Percentiles rank a stretch among this genome's conserved stretches.
Evolutionary conservation across 306 rosid genomes (phyloP).

Genomic region (Gleditsia sinensis): DNA sequence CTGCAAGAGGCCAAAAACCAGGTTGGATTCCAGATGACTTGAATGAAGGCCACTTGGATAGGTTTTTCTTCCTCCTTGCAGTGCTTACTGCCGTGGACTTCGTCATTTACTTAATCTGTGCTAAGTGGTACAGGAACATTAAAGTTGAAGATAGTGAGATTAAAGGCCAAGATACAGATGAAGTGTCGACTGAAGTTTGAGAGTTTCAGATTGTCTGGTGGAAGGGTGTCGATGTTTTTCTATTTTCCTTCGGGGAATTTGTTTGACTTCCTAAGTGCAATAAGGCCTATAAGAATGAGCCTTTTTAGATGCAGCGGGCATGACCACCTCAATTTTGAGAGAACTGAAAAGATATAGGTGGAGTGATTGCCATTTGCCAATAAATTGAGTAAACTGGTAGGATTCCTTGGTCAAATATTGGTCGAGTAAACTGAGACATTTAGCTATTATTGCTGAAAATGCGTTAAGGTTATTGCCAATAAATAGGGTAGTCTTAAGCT

Average conservation of each 20-base stretch:
- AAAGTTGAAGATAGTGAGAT: conserved; percentile 30
- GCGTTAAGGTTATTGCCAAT: too few species aligned
- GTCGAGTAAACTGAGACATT: too few species aligned
- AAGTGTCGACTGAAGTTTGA: conserved; percentile 19
- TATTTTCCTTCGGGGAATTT: background rate
- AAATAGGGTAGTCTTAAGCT: too few species aligned
- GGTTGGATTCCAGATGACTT: conserved; percentile 66
- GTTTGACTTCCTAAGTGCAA: conserved; percentile 6
- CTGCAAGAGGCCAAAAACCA: conserved; percentile 40
- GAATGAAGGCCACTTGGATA: conserved; percentile 61
- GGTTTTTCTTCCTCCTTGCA: conserved; percentile 63
- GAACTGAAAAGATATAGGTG: conserved; percentile 1
- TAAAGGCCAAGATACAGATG: background rate
- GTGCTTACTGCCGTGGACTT: conserved; percentile 54
- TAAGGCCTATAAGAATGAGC: background rate
- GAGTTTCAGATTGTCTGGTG: background rate
- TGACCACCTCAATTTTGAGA: conserved; percentile 25
- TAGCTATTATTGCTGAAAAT: too few species aligned
- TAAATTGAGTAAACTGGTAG: too few species aligned
- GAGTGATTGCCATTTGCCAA: conserved; percentile 31
- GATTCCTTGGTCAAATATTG: too few species aligned
- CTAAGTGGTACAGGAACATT: conserved; percentile 51
- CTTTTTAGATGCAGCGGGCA: conserved; percentile 1
- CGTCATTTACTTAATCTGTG: conserved; percentile 49
- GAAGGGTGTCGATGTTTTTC: too few species aligned